Evolutionary conservation across 164 flowering plant species (phyloP), one percentile per base, ranked within the genome.

Genomic region (Vitis amurensis): DNA sequence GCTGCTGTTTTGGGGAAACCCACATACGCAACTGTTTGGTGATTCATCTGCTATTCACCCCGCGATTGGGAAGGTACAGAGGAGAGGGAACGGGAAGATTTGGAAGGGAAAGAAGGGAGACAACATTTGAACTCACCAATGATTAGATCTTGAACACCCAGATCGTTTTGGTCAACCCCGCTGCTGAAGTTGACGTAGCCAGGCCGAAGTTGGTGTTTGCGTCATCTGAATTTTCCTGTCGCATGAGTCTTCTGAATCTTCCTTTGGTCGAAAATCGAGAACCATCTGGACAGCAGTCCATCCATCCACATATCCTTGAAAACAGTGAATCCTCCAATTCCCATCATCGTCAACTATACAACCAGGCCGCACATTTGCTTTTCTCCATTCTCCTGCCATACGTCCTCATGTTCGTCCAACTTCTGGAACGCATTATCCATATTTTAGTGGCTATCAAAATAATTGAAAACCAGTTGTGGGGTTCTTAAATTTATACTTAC

Each of bases 261-360:
- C 1, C 13, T 2, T 48, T 63, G n/a, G 13, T 5, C 11, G 59
- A 66, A 79, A 91, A n/a, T 92, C 97, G 1, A 87, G 79, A 1
- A 89, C 89, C 61, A 72, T 77, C 89, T 90, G 89, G 23, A 77
- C 87, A 11, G 74, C 59, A 0, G 19, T 31, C 97, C 94, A 91
- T 2, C 55, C 12, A 3, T 67, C 52, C 27, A 3, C n/a, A 13
- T n/a, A 59, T 1, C 50, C 12, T 63, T 85, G 76, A 47, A 64
- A 81, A 59, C 88, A 82, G 73, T 81, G 82, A 30, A 85, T 17
- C 31, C 83, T 75, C 6, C 89, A 76, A 64, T 87, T 87, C 16
- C 94, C 94, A 61, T 89, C 89, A 5, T 81, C 74, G 56, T 78
- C 91, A 0, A 91, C 89, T 71, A 11, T 89, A 72, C 23, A 75